Base-by-base conservation (phyloP, 2,329 filamentous ascomycete species). In the Moelleriella libera region DNA sequence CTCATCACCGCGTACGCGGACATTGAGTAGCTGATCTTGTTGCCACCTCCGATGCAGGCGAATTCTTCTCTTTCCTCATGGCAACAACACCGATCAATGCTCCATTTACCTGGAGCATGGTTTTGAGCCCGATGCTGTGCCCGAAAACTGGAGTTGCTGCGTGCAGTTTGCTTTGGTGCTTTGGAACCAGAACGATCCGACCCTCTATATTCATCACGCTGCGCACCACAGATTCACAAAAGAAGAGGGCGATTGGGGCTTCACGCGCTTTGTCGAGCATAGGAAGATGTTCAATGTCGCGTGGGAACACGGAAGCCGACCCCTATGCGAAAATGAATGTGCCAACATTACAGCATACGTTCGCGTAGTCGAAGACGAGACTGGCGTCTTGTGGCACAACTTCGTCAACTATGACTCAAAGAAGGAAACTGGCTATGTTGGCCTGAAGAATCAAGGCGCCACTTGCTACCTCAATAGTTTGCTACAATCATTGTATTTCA, bases 331-430 rank as follows among this genome's bases (percentile, higher is more conserved):
- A 60, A 79, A 86, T 57, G 84, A 90, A 49, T 67, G 71, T 6
- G 84, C 82, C 58, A 88, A 86, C 59, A 81, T 94, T 58, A 92
- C 86, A 0, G 87, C 86, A 48, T 94, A 88, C 57, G 75, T 94
- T 44, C 77, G 87, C 46, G 72, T 92, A 45, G 80, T 92, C 45
- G 85, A 92, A 58, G 87, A 94, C 58, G 87, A 89, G 52, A 94
- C 87, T 1, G 87, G 87, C 47, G 87, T 92, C 5, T 63, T 94
- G 49, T 94, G 87, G 87, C 87, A 94, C 67, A 92, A 87, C 66
- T 90, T 94, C 63, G 74, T 80, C 61, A 89, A 90, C 67, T 98
- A 98, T 63, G 89, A 98, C 62, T 97, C 92, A n/a, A 98, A 97
- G 69, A 94, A 92, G 63, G 89, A 96, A 67, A 98, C 92, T 0